Percentiles rank a stretch among this genome's conserved stretches.
Evolutionary conservation across 2,329 filamentous ascomycete species (phyloP).

Genomic region (Thelonectria olida): DNA sequence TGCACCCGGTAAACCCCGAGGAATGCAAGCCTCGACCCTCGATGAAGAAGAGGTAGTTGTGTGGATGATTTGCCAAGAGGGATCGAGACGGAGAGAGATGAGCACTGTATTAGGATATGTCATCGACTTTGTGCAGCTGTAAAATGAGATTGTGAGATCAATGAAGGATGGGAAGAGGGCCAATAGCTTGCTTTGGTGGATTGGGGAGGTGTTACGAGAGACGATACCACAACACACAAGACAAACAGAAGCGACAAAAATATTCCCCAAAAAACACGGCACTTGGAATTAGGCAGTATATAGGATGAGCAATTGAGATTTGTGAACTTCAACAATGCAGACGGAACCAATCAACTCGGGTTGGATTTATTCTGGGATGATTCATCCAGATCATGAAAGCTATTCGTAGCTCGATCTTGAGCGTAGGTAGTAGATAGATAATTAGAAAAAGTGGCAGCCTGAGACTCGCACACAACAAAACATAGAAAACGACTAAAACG

Average conservation of each 20-base stretch:
- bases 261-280: conserved; percentile 9
- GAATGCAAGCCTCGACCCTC: conserved; percentile 70
- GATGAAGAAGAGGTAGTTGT: conserved; percentile 65
- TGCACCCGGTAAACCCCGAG: conserved; percentile 76
- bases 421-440: conserved; percentile 19
- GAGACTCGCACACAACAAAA: conserved; percentile 16
- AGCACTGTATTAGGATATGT: conserved; percentile 12
- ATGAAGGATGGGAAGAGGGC: not conserved
- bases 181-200: conserved; percentile 18
- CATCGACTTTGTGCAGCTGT: conserved; percentile 30
- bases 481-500: conserved; percentile 34
- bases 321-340: not conserved
- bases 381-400: conserved; percentile 24
- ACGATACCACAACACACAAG: conserved; percentile 39
- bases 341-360: conserved; percentile 16
- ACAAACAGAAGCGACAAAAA: conserved; percentile 14
- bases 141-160: conserved; percentile 18
- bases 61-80: not conserved
- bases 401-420: conserved; percentile 18
- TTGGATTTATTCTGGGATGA: conserved; percentile 28
- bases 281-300: conserved; percentile 9
- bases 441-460: conserved; percentile 11
- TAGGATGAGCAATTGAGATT: conserved; percentile 3
- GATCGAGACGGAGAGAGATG: not conserved
- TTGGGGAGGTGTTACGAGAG: conserved; percentile 38